Evolutionary conservation across 108 stramenopile genomes (phyloP), one percentile per base, ranked within the genome.

Genomic region (Discostella stelligeroides): DNA sequence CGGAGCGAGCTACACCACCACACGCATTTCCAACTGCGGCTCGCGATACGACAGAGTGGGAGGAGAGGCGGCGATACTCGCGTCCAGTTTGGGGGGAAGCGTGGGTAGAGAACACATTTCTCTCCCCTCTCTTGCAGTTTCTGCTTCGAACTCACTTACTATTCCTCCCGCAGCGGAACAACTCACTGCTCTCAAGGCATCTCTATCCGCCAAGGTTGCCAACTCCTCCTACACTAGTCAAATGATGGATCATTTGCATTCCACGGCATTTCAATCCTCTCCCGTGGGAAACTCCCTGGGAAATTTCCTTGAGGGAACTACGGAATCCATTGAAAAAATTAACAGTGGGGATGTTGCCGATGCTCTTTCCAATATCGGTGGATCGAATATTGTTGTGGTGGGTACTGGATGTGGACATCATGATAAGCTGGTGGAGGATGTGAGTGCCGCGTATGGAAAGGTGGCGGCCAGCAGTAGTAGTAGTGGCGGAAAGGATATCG

Each of bases 391-490:
- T 82, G 95, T 97, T 11, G 86, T 99, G 49, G 97, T 95, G 27
- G 98, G 95, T 6, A 98, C 99, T 8, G 99, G 99, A 43, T 87
- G 88, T 17, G 72, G 98, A 9, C 83, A 96, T 57, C 99, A 99
- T 82, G 83, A 73, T 4, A 70, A 91, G 73, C 70, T 98, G 18
- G 96, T 96, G 45, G 89, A 78, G 30, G 75, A 97, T 60, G 96
- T 90, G 1, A 79, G 81, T 3, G 61, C 87, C 70, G 84, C 91
- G 70, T 98, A 97, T 80, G 97, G 96, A 25, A 43, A 60, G 21
- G 61, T 96, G 29, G 84, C 92, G 14, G 63, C 64, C n/a, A n/a
- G n/a, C n/a, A n/a, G n/a, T n/a, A n/a, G n/a, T n/a, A n/a, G n/a
- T n/a, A n/a, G n/a, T n/a, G n/a, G n/a, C n/a, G n/a, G n/a, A n/a